Evolutionary conservation across 108 stramenopile genomes (phyloP).

Genomic region (Pseudonitzschia multiseries): DNA sequence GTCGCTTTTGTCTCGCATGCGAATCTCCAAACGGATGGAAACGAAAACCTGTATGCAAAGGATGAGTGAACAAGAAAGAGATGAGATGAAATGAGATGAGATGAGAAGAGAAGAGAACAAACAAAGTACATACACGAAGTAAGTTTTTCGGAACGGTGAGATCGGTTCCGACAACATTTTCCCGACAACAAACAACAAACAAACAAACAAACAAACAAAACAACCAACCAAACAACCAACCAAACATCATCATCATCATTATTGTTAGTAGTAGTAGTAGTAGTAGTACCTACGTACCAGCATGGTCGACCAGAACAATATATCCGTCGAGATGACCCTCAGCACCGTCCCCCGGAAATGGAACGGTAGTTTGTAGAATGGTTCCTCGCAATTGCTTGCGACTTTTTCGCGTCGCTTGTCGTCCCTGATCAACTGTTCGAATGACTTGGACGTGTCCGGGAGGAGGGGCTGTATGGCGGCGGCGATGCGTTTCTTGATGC

Average conservation of each 20-base stretch:
- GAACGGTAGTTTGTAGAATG: conserved; percentile 18
- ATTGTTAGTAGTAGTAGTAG: no score
- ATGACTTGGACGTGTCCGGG: background rate
- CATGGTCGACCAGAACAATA: conserved; percentile 50
- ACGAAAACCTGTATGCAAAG: background rate
- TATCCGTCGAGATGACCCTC: conserved; percentile 17
- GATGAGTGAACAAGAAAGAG: background rate
- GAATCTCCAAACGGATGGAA: background rate
- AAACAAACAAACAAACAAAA: no score
- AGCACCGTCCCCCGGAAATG: conserved; percentile 34
- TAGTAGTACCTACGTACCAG: conserved; percentile 25
- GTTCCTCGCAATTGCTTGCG: conserved; percentile 9
- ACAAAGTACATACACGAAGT: no score
- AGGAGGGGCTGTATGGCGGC: no score
- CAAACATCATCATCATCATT: conserved; percentile 19
- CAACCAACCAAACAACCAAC: no score
- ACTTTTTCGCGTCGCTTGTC: background rate
- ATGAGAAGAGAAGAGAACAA: no score
- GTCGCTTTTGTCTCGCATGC: background rate
- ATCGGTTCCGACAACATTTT: conserved; percentile 20
- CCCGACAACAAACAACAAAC: no score
- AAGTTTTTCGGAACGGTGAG: conserved; percentile 8
- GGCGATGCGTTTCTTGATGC: no score
- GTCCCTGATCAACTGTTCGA: background rate
- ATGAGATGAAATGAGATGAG: background rate